Percentiles rank a stretch among this genome's conserved stretches.
Evolutionary conservation across 768 basidiomycete species (phyloP).

Genomic region (Cantharellus anzutake): DNA sequence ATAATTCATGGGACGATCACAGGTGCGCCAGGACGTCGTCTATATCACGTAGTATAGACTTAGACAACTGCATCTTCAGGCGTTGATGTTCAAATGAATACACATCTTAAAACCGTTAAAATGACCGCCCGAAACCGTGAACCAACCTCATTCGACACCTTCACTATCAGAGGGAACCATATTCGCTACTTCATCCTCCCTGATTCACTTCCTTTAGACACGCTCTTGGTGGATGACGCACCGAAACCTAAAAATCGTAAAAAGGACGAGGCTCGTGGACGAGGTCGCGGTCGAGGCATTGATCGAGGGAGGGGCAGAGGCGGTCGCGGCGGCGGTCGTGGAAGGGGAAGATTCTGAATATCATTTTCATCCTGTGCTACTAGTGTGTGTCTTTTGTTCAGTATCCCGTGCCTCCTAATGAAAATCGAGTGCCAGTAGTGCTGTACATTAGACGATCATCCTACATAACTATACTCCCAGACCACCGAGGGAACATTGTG

Average conservation of each 20-base stretch:
- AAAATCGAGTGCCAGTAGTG: too few relatives aligned
- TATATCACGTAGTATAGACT: too few relatives aligned
- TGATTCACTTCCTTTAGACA: constrained; percentile 89
- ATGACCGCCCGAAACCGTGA: constrained; percentile 86
- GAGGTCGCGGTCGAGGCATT: constrained; percentile 40
- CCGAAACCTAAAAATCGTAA: constrained; percentile 88
- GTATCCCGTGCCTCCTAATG: too few relatives aligned
- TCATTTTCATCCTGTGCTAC: neutral
- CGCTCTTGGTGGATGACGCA: constrained; percentile 90
- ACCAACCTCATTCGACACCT: constrained; percentile 65
- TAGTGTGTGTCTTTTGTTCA: neutral
- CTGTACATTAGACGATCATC: neutral
- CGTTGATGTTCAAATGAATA: constrained; percentile 99
- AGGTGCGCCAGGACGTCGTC: constrained; percentile 30
- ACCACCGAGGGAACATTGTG: constrained; percentile 81
- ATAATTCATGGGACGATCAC: constrained; percentile 93
- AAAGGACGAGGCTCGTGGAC: constrained; percentile 49
- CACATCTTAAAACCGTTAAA: constrained; percentile 93
- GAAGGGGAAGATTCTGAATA: constrained; percentile 27
- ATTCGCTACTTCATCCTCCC: constrained; percentile 96
- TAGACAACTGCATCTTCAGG: constrained; percentile 26
- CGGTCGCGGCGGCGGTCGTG: constrained; percentile 28
- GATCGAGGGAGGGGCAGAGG: constrained; percentile 25
- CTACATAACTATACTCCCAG: constrained; percentile 33
- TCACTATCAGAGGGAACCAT: constrained; percentile 93